phyloP scores from a whole-genome alignment of 2,329 filamentous ascomycete species.

The Diaporthe citrichinensis region DNA sequence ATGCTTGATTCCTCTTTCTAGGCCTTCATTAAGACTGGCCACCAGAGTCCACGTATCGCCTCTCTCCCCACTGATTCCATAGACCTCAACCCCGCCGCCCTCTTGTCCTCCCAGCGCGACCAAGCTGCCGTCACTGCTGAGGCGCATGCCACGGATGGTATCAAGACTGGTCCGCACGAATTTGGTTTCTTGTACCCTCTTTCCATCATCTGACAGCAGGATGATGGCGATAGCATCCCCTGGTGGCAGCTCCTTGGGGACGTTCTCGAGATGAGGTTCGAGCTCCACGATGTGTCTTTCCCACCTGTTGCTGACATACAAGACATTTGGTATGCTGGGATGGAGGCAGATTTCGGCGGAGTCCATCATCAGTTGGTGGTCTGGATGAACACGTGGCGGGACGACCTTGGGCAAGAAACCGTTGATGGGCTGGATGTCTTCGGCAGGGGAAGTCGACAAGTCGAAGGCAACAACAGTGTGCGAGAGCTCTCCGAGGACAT shows the following conservation, averaged over 20 bases:
- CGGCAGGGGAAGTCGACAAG: neutral
- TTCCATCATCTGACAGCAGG: neutral
- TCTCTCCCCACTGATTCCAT: neutral
- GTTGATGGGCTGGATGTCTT: neutral
- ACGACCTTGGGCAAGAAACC: neutral
- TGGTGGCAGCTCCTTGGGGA: neutral
- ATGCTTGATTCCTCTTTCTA: slow-evolving; percentile 18
- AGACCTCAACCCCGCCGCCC: neutral
- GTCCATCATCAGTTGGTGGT: slow-evolving; percentile 9
- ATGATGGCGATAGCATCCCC: slow-evolving; percentile 15
- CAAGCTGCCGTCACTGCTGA: neutral
- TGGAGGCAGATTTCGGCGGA: slow-evolving; percentile 18
- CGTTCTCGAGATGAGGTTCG: neutral
- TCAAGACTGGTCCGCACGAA: neutral
- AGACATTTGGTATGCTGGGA: neutral
- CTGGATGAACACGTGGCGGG: neutral
- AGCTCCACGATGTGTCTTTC: slow-evolving; percentile 16
- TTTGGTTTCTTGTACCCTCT: neutral
- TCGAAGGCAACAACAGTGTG: neutral
- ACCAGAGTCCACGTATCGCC: neutral
- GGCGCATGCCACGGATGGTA: neutral
- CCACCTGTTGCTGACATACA: slow-evolving; percentile 14
- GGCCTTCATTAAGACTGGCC: neutral
- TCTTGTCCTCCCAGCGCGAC: neutral
- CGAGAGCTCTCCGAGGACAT: slow-evolving; percentile 6